Percentiles rank a stretch among this genome's conserved stretches.
Conservation (phyloP, 768 basidiomycete genomes). For the Tephrocybe sp. region DNA sequence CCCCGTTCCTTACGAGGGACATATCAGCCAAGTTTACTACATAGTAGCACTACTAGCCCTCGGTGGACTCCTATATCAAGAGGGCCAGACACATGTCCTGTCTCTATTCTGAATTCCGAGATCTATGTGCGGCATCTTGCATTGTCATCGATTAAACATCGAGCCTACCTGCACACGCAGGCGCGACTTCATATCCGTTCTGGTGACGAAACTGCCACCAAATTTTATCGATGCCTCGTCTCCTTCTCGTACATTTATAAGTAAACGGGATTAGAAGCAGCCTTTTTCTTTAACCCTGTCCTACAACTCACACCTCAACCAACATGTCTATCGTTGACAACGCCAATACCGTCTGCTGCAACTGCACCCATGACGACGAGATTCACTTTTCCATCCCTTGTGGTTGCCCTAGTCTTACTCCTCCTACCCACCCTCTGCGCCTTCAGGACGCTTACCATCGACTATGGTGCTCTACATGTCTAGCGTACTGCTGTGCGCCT, state of each 20-base stretch:
- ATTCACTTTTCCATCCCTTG: slow-evolving; percentile 32
- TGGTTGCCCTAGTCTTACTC: slow-evolving; percentile 30
- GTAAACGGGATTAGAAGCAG: background rate
- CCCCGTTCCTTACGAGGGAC: slow-evolving; percentile 13
- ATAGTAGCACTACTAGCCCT: slow-evolving; percentile 4
- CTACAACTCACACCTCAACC: background rate
- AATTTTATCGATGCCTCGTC: slow-evolving; percentile 6
- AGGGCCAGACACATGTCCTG: slow-evolving; percentile 2
- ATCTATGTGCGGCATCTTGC: slow-evolving; percentile 12
- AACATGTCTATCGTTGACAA: background rate
- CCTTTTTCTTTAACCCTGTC: background rate
- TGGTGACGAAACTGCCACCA: slow-evolving; percentile 5
- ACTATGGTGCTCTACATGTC: slow-evolving; percentile 30
- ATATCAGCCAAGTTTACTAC: slow-evolving; percentile 16
- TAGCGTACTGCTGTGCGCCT: slow-evolving; percentile 25
- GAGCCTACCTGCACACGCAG: slow-evolving; percentile 7
- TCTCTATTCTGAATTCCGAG: slow-evolving; percentile 9
- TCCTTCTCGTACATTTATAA: slow-evolving; percentile 12
- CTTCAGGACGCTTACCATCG: slow-evolving; percentile 31
- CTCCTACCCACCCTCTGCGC: slow-evolving; percentile 27
- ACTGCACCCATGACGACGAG: slow-evolving; percentile 19
- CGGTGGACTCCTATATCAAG: slow-evolving; percentile 15
- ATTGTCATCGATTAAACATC: slow-evolving; percentile 15
- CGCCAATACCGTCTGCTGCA: slow-evolving; percentile 11
- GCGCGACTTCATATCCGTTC: slow-evolving; percentile 18